Evolutionary conservation across 768 basidiomycete genomes (phyloP).

Genomic region (Mycena chlorophos): DNA sequence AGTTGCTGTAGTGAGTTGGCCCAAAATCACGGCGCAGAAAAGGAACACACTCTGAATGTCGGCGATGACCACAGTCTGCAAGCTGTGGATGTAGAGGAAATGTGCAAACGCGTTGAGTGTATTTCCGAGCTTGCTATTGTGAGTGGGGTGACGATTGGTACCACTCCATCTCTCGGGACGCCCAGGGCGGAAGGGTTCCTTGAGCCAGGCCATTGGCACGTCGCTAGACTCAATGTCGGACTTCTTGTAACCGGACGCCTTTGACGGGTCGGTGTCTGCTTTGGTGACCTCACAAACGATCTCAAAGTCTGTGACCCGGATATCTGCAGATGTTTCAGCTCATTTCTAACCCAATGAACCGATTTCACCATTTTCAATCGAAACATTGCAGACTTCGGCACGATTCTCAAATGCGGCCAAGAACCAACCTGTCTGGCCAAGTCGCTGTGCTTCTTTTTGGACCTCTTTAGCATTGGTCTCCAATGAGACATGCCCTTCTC

Average conservation of each 20-base stretch:
- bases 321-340: too few relatives aligned
- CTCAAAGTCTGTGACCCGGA: not conserved
- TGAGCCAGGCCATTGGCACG: not conserved
- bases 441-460: not conserved
- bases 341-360: too few relatives aligned
- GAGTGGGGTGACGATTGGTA: not conserved
- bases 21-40: not conserved
- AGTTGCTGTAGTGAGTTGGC: not conserved
- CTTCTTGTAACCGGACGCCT: not conserved
- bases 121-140: not conserved
- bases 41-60: not conserved
- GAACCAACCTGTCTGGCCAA: constrained; percentile 5
- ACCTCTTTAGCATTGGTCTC: not conserved
- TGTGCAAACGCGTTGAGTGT: not conserved
- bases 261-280: not conserved
- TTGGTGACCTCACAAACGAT: not conserved
- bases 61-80: not conserved
- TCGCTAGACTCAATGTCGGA: not conserved
- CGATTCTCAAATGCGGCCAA: not conserved
- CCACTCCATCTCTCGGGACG: not conserved
- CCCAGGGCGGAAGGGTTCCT: not conserved
- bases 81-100: not conserved
- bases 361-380: not conserved
- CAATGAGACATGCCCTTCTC: not conserved
- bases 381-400: not conserved